Evolutionary conservation across 768 basidiomycete genomes (phyloP).

Genomic region (Boletus pseudo-olivaceus): DNA sequence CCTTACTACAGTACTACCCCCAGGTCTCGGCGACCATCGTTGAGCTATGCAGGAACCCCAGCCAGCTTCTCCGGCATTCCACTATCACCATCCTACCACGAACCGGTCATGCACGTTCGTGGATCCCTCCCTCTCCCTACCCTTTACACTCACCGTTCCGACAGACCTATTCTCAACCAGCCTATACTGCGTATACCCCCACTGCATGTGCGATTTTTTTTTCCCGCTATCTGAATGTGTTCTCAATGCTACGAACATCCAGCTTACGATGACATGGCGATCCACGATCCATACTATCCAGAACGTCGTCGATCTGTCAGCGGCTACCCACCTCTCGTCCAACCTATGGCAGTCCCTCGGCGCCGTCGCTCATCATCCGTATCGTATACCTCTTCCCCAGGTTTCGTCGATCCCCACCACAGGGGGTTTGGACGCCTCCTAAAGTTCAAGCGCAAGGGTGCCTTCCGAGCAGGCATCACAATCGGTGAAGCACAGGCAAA

Average conservation of each 20-base stretch:
- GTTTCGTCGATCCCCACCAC: constrained; percentile 43
- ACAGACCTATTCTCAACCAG: constrained; percentile 39
- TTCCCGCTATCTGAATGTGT: neutral
- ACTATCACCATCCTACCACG: constrained; percentile 38
- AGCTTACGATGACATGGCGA: constrained; percentile 57
- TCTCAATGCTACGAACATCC: constrained; percentile 1
- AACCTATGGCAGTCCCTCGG: constrained; percentile 20
- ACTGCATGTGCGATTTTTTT: constrained; percentile 37
- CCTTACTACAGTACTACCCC: constrained; percentile 30
- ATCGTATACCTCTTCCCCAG: constrained; percentile 36
- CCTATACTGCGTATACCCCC: constrained; percentile 47
- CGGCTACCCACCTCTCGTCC: constrained; percentile 23
- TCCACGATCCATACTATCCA: constrained; percentile 49
- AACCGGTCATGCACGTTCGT: constrained; percentile 42
- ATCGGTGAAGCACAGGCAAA: constrained; percentile 68
- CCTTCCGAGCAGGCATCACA: constrained; percentile 60
- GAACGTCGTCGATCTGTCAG: constrained; percentile 20
- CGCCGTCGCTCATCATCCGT: constrained; percentile 39
- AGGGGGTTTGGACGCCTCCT: constrained; percentile 49
- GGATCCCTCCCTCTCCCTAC: neutral
- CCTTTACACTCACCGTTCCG: constrained; percentile 4
- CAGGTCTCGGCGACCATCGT: constrained; percentile 31
- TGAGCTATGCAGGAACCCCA: constrained; percentile 32
- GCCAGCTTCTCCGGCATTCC: constrained; percentile 22
- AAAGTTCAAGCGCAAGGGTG: constrained; percentile 73